phyloP scores from a whole-genome alignment of 768 basidiomycete species.

The Lyophyllum atratum region DNA sequence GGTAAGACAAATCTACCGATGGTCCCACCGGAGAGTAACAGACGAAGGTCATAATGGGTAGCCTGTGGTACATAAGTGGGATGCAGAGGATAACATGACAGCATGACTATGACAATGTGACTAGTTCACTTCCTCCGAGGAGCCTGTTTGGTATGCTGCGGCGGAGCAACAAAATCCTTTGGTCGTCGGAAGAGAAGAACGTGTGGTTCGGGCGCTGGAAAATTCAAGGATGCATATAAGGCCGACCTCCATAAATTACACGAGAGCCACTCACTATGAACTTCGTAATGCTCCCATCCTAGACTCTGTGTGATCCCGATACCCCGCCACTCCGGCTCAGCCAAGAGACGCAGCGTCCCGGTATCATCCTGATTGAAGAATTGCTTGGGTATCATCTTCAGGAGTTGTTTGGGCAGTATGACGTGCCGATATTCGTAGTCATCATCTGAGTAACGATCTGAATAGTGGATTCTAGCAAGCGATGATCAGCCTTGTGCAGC shows the following conservation, averaged over 20 bases:
- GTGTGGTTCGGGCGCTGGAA: constrained; percentile 87
- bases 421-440: constrained; percentile 96
- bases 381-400: constrained; percentile 90
- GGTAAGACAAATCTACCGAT: constrained; percentile 13
- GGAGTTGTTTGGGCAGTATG: constrained; percentile 90
- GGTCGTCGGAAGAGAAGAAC: constrained; percentile 89
- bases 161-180: constrained; percentile 63
- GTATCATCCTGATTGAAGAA: constrained; percentile 75
- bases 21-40: constrained; percentile 6
- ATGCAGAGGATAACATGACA: constrained; percentile 3
- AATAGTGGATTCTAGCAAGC: constrained; percentile 76
- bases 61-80: constrained; percentile 6
- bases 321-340: constrained; percentile 92
- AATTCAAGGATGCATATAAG: constrained; percentile 1
- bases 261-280: constrained; percentile 66
- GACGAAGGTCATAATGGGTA: constrained; percentile 3
- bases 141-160: constrained; percentile 41
- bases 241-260: not conserved
- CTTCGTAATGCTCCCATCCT: constrained; percentile 97
- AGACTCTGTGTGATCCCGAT: constrained; percentile 96
- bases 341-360: constrained; percentile 78
- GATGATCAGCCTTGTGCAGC: constrained; percentile 19
- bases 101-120: not conserved
- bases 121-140: constrained; percentile 42
- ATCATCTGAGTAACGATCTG: constrained; percentile 91